These are phyloP conservation scores for Pholiota molesta DNA, from an alignment of 768 basidiomycete species.

Conservation along the genomic window DNA sequence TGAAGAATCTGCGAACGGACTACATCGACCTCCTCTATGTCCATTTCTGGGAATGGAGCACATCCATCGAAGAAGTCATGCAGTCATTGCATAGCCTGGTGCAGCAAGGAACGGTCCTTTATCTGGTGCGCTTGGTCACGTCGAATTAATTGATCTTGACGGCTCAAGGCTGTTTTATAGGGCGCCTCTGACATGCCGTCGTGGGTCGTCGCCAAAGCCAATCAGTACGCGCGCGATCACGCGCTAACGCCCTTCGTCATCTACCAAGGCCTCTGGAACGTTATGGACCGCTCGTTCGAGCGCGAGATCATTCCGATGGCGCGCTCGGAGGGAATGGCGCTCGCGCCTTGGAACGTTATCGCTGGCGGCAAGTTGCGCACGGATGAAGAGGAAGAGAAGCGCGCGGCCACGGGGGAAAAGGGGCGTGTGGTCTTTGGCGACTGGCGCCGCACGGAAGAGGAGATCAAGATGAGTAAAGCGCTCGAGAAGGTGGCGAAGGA, in stretches of 20 bases:
- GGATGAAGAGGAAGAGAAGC: slow-evolving; percentile 41
- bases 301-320: slow-evolving; percentile 55
- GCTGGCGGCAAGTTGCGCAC: slow-evolving; percentile 53
- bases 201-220: slow-evolving; percentile 50
- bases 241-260: slow-evolving; percentile 53
- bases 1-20: slow-evolving; percentile 46
- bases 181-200: slow-evolving; percentile 47
- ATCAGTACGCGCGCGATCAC: slow-evolving; percentile 52
- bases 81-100: slow-evolving; percentile 54
- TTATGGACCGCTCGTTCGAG: slow-evolving; percentile 50
- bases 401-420: slow-evolving; percentile 31
- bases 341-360: slow-evolving; percentile 36
- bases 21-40: slow-evolving; percentile 51
- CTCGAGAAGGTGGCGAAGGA: background rate
- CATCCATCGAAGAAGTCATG: slow-evolving; percentile 60
- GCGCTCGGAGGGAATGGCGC: slow-evolving; percentile 41
- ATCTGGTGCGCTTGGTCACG: slow-evolving; percentile 14
- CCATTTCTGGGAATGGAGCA: slow-evolving; percentile 55
- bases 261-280: slow-evolving; percentile 52
- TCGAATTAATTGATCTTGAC: background rate
- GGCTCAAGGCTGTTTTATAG: slow-evolving; percentile 17
- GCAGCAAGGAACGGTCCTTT: slow-evolving; percentile 53
- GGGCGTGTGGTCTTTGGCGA: background rate
- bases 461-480: background rate
- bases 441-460: background rate